Conservation (phyloP, 2,329 filamentous ascomycete species). For the Diaporthe vexans region DNA sequence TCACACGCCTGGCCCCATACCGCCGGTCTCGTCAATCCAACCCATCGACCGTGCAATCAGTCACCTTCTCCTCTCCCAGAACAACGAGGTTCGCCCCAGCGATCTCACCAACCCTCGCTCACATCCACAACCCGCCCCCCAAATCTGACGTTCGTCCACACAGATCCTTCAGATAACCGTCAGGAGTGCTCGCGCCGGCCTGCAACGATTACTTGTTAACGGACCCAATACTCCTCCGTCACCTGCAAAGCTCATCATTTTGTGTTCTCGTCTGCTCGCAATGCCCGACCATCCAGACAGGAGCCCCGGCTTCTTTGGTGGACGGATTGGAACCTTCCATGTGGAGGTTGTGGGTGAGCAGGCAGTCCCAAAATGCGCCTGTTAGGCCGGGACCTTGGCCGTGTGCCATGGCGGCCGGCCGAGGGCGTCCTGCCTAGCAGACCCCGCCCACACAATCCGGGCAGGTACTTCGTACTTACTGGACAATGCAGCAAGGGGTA, state of each 20-base stretch:
- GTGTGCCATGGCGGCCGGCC: background rate
- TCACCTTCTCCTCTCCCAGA: conserved; percentile 24
- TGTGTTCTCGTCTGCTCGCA: background rate
- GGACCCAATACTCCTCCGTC: background rate
- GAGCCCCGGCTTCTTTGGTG: conserved; percentile 1
- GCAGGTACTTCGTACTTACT: background rate
- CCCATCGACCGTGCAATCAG: conserved; percentile 7
- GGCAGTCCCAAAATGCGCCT: background rate
- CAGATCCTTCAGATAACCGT: background rate
- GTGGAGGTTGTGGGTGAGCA: conserved; percentile 2
- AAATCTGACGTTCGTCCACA: background rate
- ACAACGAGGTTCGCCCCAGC: conserved; percentile 12
- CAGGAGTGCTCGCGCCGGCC: conserved; percentile 1
- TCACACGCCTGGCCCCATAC: background rate
- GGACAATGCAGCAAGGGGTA: conserved; percentile 30
- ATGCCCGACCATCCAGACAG: conserved; percentile 18
- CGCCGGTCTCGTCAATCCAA: conserved; percentile 13
- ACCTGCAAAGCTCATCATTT: background rate
- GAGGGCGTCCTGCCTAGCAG: conserved; percentile 26
- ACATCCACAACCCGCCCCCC: background rate
- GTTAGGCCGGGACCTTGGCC: conserved; percentile 18
- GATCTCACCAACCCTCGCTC: conserved; percentile 6
- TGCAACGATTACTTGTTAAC: background rate
- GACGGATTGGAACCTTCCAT: background rate
- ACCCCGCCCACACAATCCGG: conserved; percentile 13